Evolutionary conservation across 495 filamentous ascomycete species (phyloP).

Genomic region (Lasiosphaeria ovina): DNA sequence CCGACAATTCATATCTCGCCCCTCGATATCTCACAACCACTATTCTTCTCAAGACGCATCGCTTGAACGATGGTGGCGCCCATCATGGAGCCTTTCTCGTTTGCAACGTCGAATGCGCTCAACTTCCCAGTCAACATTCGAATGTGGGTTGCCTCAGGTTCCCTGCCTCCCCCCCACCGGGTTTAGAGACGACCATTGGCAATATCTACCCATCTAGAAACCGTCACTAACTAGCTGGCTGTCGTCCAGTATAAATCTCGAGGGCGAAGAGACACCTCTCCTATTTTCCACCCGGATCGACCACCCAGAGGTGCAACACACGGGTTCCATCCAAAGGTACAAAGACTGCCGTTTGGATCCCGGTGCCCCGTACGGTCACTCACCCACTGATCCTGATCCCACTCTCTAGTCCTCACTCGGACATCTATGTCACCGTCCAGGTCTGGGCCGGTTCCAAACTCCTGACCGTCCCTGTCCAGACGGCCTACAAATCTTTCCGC

Average conservation of each 20-base stretch:
- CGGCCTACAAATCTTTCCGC: conserved; percentile 86
- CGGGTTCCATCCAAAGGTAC: conserved; percentile 66
- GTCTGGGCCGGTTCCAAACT: conserved; percentile 96
- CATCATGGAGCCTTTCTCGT: conserved; percentile 89
- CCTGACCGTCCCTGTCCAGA: conserved; percentile 85
- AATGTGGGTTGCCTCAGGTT: conserved; percentile 47
- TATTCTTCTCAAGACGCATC: background rate
- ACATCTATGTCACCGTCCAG: conserved; percentile 89
- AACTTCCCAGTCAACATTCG: conserved; percentile 77
- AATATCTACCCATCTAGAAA: too few species aligned
- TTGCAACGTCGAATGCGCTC: conserved; percentile 79
- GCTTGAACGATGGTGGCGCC: background rate
- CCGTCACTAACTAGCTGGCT: too few species aligned
- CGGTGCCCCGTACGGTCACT: background rate
- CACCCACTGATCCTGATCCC: conserved; percentile 13
- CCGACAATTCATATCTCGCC: too few species aligned
- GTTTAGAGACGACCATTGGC: background rate
- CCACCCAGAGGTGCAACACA: conserved; percentile 74
- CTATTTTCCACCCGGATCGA: conserved; percentile 75
- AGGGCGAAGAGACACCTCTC: conserved; percentile 78
- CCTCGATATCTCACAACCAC: background rate
- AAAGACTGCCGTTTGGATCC: background rate
- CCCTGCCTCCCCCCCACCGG: background rate
- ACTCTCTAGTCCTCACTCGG: conserved; percentile 59
- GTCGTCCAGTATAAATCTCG: conserved; percentile 61